Evolutionary conservation across 1,139 yeast genomes (phyloP).

Genomic region (Suhomyces kunorum): DNA sequence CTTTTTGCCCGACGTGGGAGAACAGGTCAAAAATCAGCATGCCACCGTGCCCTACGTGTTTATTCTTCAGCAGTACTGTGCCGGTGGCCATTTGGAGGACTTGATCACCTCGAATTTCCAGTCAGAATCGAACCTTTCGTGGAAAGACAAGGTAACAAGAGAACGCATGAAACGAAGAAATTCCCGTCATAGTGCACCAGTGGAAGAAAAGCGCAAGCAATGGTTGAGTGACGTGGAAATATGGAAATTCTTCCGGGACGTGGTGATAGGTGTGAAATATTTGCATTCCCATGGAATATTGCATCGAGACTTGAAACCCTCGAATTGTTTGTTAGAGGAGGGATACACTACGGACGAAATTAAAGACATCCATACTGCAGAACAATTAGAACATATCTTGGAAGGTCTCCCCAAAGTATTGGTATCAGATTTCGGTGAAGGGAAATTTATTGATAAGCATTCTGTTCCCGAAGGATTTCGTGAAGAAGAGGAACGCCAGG

Average conservation of each 20-base stretch:
- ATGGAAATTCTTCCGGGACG: slow-evolving; percentile 65
- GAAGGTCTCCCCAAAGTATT: slow-evolving; percentile 60
- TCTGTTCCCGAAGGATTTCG: slow-evolving; percentile 12
- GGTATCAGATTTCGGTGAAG: slow-evolving; percentile 90
- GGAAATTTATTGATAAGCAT: slow-evolving; percentile 62
- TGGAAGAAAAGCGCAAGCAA: slow-evolving; percentile 16
- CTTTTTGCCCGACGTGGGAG: slow-evolving; percentile 23
- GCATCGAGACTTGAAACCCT: slow-evolving; percentile 86
- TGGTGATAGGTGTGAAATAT: slow-evolving; percentile 67
- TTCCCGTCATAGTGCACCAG: slow-evolving; percentile 2
- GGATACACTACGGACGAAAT: slow-evolving; percentile 21
- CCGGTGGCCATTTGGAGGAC: slow-evolving; percentile 83
- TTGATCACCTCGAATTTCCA: slow-evolving; percentile 45
- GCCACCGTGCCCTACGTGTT: slow-evolving; percentile 72
- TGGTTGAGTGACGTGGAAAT: slow-evolving; percentile 46
- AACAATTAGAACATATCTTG: slow-evolving; percentile 9
- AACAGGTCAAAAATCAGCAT: slow-evolving; percentile 12
- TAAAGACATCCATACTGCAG: neutral
- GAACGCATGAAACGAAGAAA: slow-evolving; percentile 27
- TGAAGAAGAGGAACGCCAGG: slow-evolving; percentile 36
- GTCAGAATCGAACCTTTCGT: slow-evolving; percentile 24
- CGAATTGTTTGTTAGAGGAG: slow-evolving; percentile 69
- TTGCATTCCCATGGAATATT: slow-evolving; percentile 73
- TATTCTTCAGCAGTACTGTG: slow-evolving; percentile 82
- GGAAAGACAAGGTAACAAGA: slow-evolving; percentile 31